phyloP scores from a whole-genome alignment of 148 eudicot species.

The Oxyria digyna region DNA sequence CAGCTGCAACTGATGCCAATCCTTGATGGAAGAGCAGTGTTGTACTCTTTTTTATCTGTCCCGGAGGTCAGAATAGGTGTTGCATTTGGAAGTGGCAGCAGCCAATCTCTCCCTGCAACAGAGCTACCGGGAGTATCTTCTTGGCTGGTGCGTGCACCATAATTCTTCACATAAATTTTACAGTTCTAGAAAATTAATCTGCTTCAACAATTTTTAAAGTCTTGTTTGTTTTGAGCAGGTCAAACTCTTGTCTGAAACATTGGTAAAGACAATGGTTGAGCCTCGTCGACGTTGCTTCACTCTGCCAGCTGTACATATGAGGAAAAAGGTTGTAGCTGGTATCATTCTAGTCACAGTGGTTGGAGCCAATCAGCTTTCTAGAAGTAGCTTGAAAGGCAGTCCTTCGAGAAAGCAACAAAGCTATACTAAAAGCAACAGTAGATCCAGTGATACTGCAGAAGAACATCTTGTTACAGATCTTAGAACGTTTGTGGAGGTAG shows the following conservation, averaged over 20 bases:
- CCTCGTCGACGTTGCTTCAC: conserved; percentile 82
- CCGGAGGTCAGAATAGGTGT: conserved; percentile 88
- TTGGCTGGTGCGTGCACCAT: conserved; percentile 63
- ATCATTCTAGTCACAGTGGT: conserved; percentile 64
- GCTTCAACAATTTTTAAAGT: background rate
- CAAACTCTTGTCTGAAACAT: conserved; percentile 59
- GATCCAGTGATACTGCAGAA: no score
- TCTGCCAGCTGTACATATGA: conserved; percentile 59
- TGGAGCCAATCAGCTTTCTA: conserved; percentile 50
- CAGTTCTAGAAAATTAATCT: background rate
- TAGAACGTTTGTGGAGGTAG: conserved; percentile 87
- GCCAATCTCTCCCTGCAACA: conserved; percentile 86
- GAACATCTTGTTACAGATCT: conserved; percentile 36
- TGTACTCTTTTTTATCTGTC: conserved; percentile 68
- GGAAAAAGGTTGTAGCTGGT: conserved; percentile 80
- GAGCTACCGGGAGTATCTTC: conserved; percentile 90
- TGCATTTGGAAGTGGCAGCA: conserved; percentile 88
- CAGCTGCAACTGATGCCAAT: conserved; percentile 86
- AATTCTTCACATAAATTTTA: background rate
- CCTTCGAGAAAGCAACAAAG: conserved; percentile 34
- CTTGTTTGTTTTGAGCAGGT: conserved; percentile 31
- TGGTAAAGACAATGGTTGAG: conserved; percentile 90
- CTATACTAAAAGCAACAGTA: conserved; percentile 15
- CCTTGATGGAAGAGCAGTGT: conserved; percentile 71
- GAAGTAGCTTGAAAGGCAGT: conserved; percentile 40